These are phyloP conservation scores for Euphorbia tirucalli DNA, from an alignment of 345 rosid genomes.

Conservation along the genomic window DNA sequence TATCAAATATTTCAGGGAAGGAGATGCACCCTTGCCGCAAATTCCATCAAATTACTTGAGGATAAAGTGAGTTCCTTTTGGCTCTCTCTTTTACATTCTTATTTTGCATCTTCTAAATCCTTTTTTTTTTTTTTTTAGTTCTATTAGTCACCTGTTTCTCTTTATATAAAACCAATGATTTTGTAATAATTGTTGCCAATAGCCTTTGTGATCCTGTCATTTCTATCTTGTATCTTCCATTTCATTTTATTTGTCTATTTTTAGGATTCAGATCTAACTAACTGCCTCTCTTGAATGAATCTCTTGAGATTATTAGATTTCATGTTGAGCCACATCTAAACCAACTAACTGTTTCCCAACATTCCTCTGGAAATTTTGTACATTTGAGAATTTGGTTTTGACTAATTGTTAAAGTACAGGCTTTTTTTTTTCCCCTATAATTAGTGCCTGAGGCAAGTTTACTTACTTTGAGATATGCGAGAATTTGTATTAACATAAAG, in stretches of 20 bases:
- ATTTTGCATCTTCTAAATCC: constrained; percentile 1
- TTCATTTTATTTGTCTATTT: not conserved
- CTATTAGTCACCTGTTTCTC: not conserved
- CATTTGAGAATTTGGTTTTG: not conserved
- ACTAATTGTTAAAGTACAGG: not conserved
- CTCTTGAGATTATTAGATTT: not conserved
- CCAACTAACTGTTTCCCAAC: not conserved
- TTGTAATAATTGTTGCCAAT: not conserved
- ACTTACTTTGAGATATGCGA: not conserved
- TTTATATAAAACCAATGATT: not conserved
- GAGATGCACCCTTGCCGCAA: constrained; percentile 32
- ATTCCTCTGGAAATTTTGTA: not conserved
- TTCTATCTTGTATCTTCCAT: not conserved
- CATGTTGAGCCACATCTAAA: not conserved
- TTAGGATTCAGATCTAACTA: not conserved
- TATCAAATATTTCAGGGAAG: constrained; percentile 25
- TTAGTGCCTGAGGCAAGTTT: not conserved
- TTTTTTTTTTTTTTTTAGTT: not conserved
- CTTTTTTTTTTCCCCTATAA: not conserved
- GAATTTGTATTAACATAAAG: not conserved
- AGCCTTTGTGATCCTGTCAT: not conserved
- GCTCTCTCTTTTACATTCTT: constrained; percentile 10
- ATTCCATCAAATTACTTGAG: constrained; percentile 25
- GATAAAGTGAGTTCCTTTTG: constrained; percentile 30
- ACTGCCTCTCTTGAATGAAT: not conserved